These are phyloP conservation scores for Leccinum griseonigrum DNA, from an alignment of 1,284 basidiomycete genomes.

Conservation along the genomic window DNA sequence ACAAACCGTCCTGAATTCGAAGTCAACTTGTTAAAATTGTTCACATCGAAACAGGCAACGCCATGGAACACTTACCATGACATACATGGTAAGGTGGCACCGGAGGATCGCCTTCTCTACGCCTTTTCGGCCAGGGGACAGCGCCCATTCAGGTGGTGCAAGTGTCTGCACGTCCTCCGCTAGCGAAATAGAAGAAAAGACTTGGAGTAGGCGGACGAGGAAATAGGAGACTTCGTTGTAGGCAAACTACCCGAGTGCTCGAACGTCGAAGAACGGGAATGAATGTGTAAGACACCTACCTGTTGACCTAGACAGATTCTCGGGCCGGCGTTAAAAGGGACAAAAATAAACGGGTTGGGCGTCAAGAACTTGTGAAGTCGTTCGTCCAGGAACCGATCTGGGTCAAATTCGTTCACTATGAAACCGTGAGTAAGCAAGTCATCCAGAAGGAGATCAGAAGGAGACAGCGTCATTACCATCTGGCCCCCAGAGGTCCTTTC, in stretches of 20 bases:
- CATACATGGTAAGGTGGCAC: constrained; percentile 55
- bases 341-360: constrained; percentile 38
- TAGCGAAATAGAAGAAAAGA: constrained; percentile 35
- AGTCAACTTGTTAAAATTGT: not conserved
- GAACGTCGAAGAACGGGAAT: not conserved
- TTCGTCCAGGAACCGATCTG: constrained; percentile 40
- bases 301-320: constrained; percentile 49
- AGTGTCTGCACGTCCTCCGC: constrained; percentile 38
- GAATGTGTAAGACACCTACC: constrained; percentile 19
- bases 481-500: constrained; percentile 39
- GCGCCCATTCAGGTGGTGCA: constrained; percentile 33
- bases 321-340: constrained; percentile 43
- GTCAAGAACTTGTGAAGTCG: constrained; percentile 30
- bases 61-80: constrained; percentile 25
- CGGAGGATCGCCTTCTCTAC: constrained; percentile 32
- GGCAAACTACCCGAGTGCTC: constrained; percentile 34
- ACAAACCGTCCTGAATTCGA: constrained; percentile 14
- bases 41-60: not conserved
- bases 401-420: constrained; percentile 37
- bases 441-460: not conserved
- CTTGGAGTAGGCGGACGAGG: constrained; percentile 41
- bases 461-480: constrained; percentile 28
- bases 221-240: constrained; percentile 43
- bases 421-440: not conserved
- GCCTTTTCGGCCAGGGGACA: constrained; percentile 19